Conservation (phyloP, 1,139 yeast genomes). For the Kurtzmaniella natalensis region DNA sequence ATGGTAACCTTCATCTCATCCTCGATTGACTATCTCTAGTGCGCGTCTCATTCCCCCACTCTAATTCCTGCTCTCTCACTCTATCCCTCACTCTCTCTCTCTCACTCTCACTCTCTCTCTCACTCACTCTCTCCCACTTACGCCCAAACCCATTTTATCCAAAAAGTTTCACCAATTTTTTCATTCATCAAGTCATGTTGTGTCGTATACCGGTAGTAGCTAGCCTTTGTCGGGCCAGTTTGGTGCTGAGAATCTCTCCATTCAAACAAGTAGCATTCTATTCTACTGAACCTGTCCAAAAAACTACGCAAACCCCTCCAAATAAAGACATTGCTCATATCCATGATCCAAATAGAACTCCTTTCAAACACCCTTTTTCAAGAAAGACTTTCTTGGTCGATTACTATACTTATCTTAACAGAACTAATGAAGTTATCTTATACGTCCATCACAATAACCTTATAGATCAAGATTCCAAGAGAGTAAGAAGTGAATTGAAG, state of each 20-base stretch:
- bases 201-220: not conserved
- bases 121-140: not conserved
- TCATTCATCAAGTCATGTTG: not conserved
- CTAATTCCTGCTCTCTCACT: no score
- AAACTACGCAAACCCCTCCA: not conserved
- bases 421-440: constrained; percentile 62
- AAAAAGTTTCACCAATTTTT: not conserved
- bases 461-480: constrained; percentile 61
- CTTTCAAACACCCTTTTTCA: constrained; percentile 51
- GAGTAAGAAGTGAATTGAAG: constrained; percentile 56
- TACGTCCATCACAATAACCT: constrained; percentile 84
- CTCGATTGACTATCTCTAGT: no score
- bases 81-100: no score
- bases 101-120: not conserved
- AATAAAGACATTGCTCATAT: constrained; percentile 1
- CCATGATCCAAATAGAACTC: constrained; percentile 24
- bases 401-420: constrained; percentile 67
- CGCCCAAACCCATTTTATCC: not conserved
- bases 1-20: no score
- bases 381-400: constrained; percentile 85
- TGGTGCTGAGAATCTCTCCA: not conserved
- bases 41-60: no score
- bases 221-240: not conserved
- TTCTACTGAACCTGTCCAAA: not conserved
- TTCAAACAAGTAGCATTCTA: not conserved